Evolutionary conservation across 106 monocot species (phyloP).

Genomic region (Triglochin maritima): DNA sequence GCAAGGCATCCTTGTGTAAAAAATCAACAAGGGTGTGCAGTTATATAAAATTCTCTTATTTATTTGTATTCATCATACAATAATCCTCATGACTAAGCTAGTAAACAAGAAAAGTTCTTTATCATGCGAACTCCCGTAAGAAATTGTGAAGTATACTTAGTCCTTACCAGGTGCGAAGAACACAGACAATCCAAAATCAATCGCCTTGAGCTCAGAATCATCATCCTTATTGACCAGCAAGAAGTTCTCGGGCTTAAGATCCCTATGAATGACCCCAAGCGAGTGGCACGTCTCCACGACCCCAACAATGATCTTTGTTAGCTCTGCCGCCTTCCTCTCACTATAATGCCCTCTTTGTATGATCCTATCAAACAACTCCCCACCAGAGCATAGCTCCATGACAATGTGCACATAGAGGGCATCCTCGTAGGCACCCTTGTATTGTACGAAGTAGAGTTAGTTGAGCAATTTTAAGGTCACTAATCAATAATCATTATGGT

Average conservation of each 20-base stretch:
- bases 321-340: conserved; percentile 20
- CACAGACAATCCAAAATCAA: conserved; percentile 20
- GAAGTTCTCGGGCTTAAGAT: conserved; percentile 28
- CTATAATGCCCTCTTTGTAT: conserved; percentile 21
- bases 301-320: conserved; percentile 15
- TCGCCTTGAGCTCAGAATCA: conserved; percentile 20
- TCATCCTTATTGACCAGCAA: conserved; percentile 19
- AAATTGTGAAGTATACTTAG: too few relatives aligned
- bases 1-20: too few relatives aligned
- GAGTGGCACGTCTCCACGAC: conserved; percentile 24
- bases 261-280: conserved; percentile 21
- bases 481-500: too few relatives aligned
- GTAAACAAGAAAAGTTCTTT: too few relatives aligned
- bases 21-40: too few relatives aligned
- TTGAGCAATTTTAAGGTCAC: too few relatives aligned
- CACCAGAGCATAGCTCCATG: conserved; percentile 21
- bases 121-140: too few relatives aligned
- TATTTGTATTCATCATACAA: background rate
- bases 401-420: conserved; percentile 15
- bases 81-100: background rate
- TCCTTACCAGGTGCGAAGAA: conserved; percentile 24
- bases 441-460: too few relatives aligned
- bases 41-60: too few relatives aligned
- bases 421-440: conserved; percentile 15
- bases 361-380: conserved; percentile 22